phyloP scores from a whole-genome alignment of 306 rosid genomes.

The Urtica urens region DNA sequence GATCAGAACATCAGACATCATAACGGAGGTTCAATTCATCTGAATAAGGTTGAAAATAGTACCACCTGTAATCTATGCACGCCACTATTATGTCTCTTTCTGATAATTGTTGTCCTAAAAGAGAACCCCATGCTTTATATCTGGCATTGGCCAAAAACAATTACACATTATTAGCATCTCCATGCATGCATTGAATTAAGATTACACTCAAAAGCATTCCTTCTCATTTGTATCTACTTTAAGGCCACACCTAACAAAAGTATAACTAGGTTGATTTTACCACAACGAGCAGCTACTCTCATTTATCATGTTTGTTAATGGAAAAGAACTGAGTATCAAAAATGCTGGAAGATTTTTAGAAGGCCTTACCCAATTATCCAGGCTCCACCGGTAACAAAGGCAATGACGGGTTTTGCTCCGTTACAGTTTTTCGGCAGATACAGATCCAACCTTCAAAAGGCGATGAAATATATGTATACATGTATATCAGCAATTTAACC shows the following conservation, averaged over 20 bases:
- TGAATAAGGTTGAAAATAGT: neutral
- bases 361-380: slow-evolving; percentile 82
- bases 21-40: neutral
- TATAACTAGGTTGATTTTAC: too few relatives aligned
- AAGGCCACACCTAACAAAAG: too few relatives aligned
- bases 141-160: slow-evolving; percentile 29
- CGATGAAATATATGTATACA: too few relatives aligned
- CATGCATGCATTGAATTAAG: too few relatives aligned
- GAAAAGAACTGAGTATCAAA: too few relatives aligned
- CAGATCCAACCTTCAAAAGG: slow-evolving; percentile 66
- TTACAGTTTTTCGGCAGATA: slow-evolving; percentile 54
- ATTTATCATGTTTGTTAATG: too few relatives aligned
- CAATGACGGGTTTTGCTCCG: slow-evolving; percentile 76
- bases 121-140: slow-evolving; percentile 94
- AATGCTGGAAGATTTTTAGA: slow-evolving; percentile 11
- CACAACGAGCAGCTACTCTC: too few relatives aligned
- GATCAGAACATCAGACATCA: slow-evolving; percentile 1
- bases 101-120: slow-evolving; percentile 79
- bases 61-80: slow-evolving; percentile 88
- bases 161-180: neutral
- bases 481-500: slow-evolving; percentile 15
- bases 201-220: too few relatives aligned
- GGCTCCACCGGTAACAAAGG: slow-evolving; percentile 91
- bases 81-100: slow-evolving; percentile 89
- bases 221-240: too few relatives aligned